phyloP scores from a whole-genome alignment of 1,284 basidiomycete species.

The Cutaneotrichosporon sp. region DNA sequence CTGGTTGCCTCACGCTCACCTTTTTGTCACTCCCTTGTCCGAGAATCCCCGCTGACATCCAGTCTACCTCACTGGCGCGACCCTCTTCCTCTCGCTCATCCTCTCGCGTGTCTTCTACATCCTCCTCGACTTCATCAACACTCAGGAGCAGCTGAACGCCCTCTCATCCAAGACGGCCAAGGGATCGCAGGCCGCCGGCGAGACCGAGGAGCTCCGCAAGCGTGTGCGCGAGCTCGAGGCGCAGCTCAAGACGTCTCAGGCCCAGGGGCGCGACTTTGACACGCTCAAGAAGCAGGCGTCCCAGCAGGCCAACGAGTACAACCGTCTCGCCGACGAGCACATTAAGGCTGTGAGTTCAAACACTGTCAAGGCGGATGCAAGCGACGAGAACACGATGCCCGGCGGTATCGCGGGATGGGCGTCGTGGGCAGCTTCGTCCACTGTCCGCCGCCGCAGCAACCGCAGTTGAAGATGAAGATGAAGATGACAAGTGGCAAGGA shows the following conservation, averaged over 20 bases:
- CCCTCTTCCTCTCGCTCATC: constrained; percentile 88
- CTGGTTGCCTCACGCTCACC: background rate
- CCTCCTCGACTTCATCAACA: constrained; percentile 82
- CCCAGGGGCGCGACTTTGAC: constrained; percentile 63
- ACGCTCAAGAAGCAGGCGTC: constrained; percentile 78
- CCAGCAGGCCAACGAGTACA: constrained; percentile 74
- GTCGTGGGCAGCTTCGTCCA: background rate
- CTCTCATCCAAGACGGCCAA: constrained; percentile 66
- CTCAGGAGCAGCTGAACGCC: constrained; percentile 81
- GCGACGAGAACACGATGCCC: background rate
- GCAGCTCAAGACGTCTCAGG: constrained; percentile 57
- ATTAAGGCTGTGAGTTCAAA: constrained; percentile 59
- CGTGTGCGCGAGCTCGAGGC: constrained; percentile 67
- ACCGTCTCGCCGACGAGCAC: constrained; percentile 73
- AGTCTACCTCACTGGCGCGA: constrained; percentile 88
- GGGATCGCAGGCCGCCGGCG: constrained; percentile 46
- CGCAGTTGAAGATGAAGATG: background rate
- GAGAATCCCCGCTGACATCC: constrained; percentile 34
- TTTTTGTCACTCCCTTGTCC: background rate
- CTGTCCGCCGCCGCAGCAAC: constrained; percentile 8
- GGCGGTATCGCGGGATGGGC: background rate
- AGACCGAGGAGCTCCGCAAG: constrained; percentile 59
- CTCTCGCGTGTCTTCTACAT: constrained; percentile 90
- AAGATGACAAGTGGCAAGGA: background rate
- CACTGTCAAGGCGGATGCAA: background rate